Evolutionary conservation across 257 asterid species (phyloP), one percentile per base, ranked within the genome.

Genomic region (Rhazya stricta): DNA sequence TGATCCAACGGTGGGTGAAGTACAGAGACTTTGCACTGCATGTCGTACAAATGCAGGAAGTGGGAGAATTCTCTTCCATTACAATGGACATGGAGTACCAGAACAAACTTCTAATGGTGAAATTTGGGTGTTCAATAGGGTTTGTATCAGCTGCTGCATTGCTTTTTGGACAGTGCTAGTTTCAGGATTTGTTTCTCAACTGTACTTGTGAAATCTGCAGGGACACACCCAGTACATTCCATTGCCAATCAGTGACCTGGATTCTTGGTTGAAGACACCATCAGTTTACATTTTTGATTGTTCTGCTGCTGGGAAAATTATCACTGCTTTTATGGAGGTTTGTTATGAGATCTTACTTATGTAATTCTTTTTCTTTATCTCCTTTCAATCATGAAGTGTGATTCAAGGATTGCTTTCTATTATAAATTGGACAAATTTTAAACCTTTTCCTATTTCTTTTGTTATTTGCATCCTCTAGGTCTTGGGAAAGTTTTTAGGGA

Each of bases 11-110:
- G 90, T 90, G 76, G 97, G 92, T 25, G 99, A 94, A 81, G 96
- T 94, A 66, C 92, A 94, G 86, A 90, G 92, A 76, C 87, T 92
- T 69, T 94, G 97, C 83, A 86, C 95, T 32, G 85, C 93, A 60
- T 94, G 97, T 81, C 98, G 97, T 73, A 92, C 90, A 79, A 83
- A 83, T 88, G 98, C 97, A 10, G 90, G 92, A 81, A 83, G 96
- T 67, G 97, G 92, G 89, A 88, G 98, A 86, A 97, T 94, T 77
- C 87, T 94, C 71, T 92, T 88, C 84, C 98, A 94, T 83, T 94
- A 91, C 79, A 94, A 94, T 83, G 98, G 98, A 50, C 98, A 94
- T 85, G 98, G 98, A 73, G 98, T 94, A 77, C 98, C 98, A 58
- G 90, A 91, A 88, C 98, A 97, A 62, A 90, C 98, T n/a, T 87